phyloP scores from a whole-genome alignment of 345 rosid genomes.

The Citrus reticulata region DNA sequence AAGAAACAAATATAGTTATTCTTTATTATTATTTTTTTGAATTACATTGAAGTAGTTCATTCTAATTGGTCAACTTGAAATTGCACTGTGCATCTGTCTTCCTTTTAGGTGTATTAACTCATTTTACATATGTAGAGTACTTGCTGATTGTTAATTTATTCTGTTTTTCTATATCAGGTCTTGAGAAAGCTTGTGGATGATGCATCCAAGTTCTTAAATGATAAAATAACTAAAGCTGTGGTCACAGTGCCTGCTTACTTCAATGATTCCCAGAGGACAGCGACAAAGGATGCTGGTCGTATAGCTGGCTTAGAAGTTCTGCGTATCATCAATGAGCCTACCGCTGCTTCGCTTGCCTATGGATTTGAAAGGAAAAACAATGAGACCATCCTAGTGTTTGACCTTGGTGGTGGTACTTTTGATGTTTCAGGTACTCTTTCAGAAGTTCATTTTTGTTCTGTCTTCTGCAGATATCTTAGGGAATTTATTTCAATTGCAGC shows the following conservation, averaged over 20 bases:
- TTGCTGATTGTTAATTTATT: not conserved
- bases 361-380: slow-evolving; percentile 94
- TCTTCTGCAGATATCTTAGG: not conserved
- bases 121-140: not conserved
- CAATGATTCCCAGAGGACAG: slow-evolving; percentile 87
- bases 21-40: not conserved
- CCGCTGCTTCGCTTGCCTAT: slow-evolving; percentile 94
- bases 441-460: not conserved
- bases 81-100: not conserved
- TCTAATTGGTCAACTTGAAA: not conserved
- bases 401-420: slow-evolving; percentile 99
- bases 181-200: slow-evolving; percentile 95
- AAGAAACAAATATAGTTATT: not conserved
- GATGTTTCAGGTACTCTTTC: slow-evolving; percentile 17
- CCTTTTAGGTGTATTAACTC: not conserved
- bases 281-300: slow-evolving; percentile 95
- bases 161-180: slow-evolving; percentile 44
- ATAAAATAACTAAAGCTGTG: slow-evolving; percentile 63
- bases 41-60: not conserved
- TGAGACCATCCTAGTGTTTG: slow-evolving; percentile 94
- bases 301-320: slow-evolving; percentile 86
- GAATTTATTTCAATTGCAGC: too few species aligned
- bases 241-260: slow-evolving; percentile 82
- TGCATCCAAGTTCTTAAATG: slow-evolving; percentile 73
- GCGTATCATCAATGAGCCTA: slow-evolving; percentile 93